These are phyloP conservation scores for Penicillium verrucosum DNA, from an alignment of 2,329 filamentous ascomycete species.

Conservation along the genomic window DNA sequence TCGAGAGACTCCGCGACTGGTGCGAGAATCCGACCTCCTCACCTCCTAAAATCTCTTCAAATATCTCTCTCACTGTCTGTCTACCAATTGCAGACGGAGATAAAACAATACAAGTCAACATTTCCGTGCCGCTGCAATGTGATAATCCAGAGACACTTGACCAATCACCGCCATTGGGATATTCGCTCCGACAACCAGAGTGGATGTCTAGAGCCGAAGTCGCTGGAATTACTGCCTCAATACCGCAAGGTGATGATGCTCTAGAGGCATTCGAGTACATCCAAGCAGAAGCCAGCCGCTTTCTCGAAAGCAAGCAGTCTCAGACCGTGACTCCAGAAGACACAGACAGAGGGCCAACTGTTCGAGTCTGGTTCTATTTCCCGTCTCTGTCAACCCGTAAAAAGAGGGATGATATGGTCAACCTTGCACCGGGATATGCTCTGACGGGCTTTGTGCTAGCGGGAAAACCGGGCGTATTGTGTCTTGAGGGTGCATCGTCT, in stretches of 20 bases:
- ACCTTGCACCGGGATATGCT: constrained; percentile 50
- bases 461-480: constrained; percentile 54
- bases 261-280: constrained; percentile 48
- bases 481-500: constrained; percentile 38
- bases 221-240: constrained; percentile 36
- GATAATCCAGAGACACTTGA: constrained; percentile 13
- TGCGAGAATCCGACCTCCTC: constrained; percentile 18
- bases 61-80: constrained; percentile 23
- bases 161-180: constrained; percentile 24
- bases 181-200: constrained; percentile 47
- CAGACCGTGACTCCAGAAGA: background rate
- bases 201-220: constrained; percentile 54
- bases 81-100: constrained; percentile 25
- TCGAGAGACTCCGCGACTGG: constrained; percentile 30
- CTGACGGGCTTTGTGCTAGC: constrained; percentile 60
- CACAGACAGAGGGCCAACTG: constrained; percentile 29
- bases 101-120: constrained; percentile 29
- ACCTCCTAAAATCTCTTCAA: constrained; percentile 19
- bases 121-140: constrained; percentile 28
- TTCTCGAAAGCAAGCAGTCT: constrained; percentile 25
- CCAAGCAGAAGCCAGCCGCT: constrained; percentile 35
- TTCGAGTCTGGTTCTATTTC: constrained; percentile 63
- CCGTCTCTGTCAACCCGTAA: constrained; percentile 59
- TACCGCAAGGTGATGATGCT: constrained; percentile 45
- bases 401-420: constrained; percentile 58